A percentile compares a stretch with the other conserved stretches of the same genome.
These are phyloP conservation scores for Solanum tacnaense DNA, from an alignment of 257 asterid species.

Conservation along the genomic window DNA sequence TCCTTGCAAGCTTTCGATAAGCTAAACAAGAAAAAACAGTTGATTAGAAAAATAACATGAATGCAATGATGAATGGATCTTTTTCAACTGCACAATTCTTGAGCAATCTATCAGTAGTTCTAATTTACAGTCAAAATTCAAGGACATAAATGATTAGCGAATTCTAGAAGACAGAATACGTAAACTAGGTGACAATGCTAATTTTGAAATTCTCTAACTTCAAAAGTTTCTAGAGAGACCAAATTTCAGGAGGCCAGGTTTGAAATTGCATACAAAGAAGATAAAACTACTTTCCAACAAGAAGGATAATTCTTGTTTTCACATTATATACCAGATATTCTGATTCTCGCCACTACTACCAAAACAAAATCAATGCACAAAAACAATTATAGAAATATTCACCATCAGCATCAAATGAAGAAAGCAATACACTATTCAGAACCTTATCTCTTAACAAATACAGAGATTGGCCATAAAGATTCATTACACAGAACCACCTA, in stretches of 20 bases:
- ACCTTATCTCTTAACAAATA: not conserved
- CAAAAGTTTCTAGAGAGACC: not conserved
- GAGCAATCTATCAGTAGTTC: not conserved
- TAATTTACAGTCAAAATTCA: not conserved
- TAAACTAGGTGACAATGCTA: not conserved
- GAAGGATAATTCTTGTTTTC: not conserved
- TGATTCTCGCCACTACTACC: not conserved
- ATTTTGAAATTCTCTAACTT: not conserved
- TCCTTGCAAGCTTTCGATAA: slow-evolving; percentile 92
- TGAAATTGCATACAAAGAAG: not conserved
- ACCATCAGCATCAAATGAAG: not conserved
- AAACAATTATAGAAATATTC: not conserved
- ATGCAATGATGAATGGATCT: not conserved
- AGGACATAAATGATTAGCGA: not conserved
- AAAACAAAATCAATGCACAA: not conserved
- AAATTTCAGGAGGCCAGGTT: not conserved
- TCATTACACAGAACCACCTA: not conserved
- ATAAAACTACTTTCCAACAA: not conserved
- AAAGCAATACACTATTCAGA: not conserved
- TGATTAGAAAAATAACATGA: not conserved
- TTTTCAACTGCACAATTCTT: not conserved
- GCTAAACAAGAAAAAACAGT: slow-evolving; percentile 38
- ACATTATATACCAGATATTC: not conserved
- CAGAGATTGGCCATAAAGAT: not conserved
- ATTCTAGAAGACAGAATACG: not conserved